phyloP scores from a whole-genome alignment of 805 yeast species.

The Saccharomycopsis javanensis region DNA sequence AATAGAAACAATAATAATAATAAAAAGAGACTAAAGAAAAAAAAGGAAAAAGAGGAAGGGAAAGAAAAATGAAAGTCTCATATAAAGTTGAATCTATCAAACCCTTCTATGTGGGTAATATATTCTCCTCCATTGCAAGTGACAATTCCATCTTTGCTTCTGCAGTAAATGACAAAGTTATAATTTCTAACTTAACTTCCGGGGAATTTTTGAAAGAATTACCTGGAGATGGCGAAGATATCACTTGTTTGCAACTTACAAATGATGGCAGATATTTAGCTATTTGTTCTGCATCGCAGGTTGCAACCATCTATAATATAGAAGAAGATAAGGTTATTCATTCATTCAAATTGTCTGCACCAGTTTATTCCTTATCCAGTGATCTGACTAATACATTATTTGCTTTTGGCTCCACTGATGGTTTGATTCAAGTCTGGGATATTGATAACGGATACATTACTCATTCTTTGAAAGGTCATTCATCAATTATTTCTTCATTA shows the following conservation, averaged over 20 bases:
- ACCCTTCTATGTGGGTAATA: slow-evolving; percentile 84
- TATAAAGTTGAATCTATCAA: slow-evolving; percentile 34
- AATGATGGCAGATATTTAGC: slow-evolving; percentile 68
- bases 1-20: too few relatives aligned
- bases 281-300: slow-evolving; percentile 74
- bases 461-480: slow-evolving; percentile 89
- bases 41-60: background rate
- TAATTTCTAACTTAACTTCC: slow-evolving; percentile 53
- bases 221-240: slow-evolving; percentile 71
- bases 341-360: slow-evolving; percentile 58
- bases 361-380: slow-evolving; percentile 66
- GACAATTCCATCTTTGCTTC: slow-evolving; percentile 66
- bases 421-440: slow-evolving; percentile 86
- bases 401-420: slow-evolving; percentile 95
- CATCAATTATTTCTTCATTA: slow-evolving; percentile 26
- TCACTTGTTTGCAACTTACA: slow-evolving; percentile 67
- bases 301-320: slow-evolving; percentile 51
- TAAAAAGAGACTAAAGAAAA: background rate
- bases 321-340: slow-evolving; percentile 34
- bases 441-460: slow-evolving; percentile 80
- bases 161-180: slow-evolving; percentile 67
- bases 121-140: slow-evolving; percentile 56
- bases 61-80: slow-evolving; percentile 3
- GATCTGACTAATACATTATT: slow-evolving; percentile 78
- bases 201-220: slow-evolving; percentile 50